phyloP scores from a whole-genome alignment of 2,329 filamentous ascomycete genomes.

The Trichoderma atrobrunneum region DNA sequence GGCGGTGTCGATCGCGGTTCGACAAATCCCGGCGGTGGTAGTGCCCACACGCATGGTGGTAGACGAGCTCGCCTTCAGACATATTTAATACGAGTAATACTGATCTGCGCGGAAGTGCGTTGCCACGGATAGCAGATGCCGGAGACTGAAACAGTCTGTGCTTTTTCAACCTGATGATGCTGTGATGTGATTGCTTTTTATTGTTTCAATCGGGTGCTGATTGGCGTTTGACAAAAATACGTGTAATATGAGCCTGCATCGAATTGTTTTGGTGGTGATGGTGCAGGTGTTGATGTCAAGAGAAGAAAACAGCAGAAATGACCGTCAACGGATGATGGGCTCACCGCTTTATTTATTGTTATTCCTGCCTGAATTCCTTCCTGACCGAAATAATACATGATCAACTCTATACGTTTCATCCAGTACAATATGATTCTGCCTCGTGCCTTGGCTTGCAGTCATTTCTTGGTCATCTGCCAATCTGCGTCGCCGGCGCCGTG shows the following conservation, averaged over 20 bases:
- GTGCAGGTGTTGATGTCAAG: neutral
- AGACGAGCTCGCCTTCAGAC: constrained; percentile 25
- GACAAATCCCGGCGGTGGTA: constrained; percentile 25
- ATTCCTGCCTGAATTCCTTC: neutral
- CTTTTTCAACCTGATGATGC: neutral
- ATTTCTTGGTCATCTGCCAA: neutral
- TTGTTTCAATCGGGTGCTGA: neutral
- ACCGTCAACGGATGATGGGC: neutral
- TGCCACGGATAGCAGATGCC: constrained; percentile 6
- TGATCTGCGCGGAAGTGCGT: constrained; percentile 1
- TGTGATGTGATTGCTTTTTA: neutral
- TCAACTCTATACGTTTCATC: neutral
- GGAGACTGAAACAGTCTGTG: neutral
- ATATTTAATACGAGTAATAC: neutral
- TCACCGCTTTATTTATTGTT: neutral
- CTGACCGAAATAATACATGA: neutral
- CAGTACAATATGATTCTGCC: neutral
- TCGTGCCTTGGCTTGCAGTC: neutral
- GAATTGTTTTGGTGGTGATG: neutral
- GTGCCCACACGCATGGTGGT: constrained; percentile 29
- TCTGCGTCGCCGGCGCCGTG: neutral
- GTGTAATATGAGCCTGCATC: neutral
- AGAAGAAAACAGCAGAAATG: neutral
- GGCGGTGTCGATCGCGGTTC: constrained; percentile 16
- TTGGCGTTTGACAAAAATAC: neutral